These are phyloP conservation scores for Colletotrichum horii DNA, from an alignment of 2,329 filamentous ascomycete species.

Conservation along the genomic window DNA sequence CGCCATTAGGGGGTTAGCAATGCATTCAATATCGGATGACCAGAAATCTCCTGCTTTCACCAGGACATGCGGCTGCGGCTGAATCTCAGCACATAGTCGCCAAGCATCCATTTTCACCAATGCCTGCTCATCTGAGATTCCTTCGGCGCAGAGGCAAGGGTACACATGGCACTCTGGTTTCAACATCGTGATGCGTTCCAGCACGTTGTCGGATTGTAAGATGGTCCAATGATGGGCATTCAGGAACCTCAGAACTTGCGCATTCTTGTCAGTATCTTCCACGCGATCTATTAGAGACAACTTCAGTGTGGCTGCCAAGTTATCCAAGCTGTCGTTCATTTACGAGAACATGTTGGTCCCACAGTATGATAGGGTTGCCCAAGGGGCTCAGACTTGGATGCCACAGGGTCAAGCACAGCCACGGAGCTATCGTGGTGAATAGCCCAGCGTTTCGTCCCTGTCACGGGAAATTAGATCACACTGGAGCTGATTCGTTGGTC, in stretches of 20 bases:
- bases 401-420: background rate
- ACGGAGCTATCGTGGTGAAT: background rate
- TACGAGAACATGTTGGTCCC: background rate
- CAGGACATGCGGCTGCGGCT: background rate
- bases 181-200: background rate
- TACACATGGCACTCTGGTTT: background rate
- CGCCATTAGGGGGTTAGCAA: background rate
- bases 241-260: background rate
- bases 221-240: background rate
- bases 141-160: background rate
- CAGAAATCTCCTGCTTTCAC: background rate
- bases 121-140: background rate
- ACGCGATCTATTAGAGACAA: background rate
- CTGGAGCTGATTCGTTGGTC: background rate
- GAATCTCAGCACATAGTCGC: background rate
- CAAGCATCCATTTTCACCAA: background rate
- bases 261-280: background rate
- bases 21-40: background rate
- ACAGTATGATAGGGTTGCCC: background rate
- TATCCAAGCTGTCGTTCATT: background rate
- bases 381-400: background rate
- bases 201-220: background rate
- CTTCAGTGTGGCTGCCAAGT: background rate
- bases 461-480: background rate
- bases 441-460: background rate